phyloP scores from a whole-genome alignment of 805 yeast species.

The Candida odintsovae region DNA sequence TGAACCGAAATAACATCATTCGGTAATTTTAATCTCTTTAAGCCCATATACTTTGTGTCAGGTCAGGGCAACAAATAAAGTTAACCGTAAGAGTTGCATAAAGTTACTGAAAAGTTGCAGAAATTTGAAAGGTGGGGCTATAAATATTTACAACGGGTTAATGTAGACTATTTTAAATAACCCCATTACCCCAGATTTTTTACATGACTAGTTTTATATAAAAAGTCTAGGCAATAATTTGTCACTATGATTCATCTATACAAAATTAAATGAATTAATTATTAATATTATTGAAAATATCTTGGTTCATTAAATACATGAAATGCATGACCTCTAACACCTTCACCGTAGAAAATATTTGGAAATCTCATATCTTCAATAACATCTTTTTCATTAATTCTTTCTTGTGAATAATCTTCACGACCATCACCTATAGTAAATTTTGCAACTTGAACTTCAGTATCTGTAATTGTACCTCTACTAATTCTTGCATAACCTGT shows the following conservation, averaged over 20 bases:
- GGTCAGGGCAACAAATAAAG: neutral
- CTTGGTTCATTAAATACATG: conserved; percentile 94
- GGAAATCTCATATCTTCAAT: conserved; percentile 72
- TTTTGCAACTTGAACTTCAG: conserved; percentile 93
- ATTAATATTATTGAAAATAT: conserved; percentile 15
- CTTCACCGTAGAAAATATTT: conserved; percentile 72
- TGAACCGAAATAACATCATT: neutral
- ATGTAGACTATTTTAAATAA: no score
- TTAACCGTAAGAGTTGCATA: no score
- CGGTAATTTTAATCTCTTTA: neutral
- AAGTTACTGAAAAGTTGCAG: no score
- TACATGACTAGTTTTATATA: neutral
- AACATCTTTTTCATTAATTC: conserved; percentile 50
- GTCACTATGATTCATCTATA: no score
- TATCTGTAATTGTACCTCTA: conserved; percentile 91
- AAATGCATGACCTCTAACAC: conserved; percentile 88
- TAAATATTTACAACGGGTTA: no score
- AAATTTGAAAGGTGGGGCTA: no score
- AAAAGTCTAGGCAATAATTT: neutral
- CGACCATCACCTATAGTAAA: conserved; percentile 37
- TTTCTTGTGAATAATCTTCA: conserved; percentile 47
- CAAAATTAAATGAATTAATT: no score
- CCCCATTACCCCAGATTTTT: neutral
- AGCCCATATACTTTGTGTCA: neutral
- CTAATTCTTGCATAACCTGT: conserved; percentile 92